Conservation (phyloP, 768 basidiomycete species). For the Leccinellum rugosiceps region DNA sequence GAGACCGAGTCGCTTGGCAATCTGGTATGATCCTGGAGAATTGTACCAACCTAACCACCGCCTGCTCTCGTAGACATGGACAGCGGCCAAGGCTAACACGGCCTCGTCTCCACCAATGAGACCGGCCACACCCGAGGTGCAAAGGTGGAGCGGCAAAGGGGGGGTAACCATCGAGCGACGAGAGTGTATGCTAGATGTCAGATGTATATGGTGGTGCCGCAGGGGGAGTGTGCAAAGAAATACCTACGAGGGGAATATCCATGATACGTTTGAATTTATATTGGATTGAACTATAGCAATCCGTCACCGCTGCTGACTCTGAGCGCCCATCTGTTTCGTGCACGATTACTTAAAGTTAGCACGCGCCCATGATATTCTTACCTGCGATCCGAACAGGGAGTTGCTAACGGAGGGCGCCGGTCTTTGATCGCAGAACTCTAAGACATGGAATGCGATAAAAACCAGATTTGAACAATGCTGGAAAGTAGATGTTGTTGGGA, state of each 20-base stretch:
- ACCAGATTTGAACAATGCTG: too few relatives aligned
- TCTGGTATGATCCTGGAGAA: conserved; percentile 28
- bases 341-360: too few relatives aligned
- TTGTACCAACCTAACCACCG: conserved; percentile 34
- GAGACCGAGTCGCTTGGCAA: conserved; percentile 21
- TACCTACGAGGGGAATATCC: neutral
- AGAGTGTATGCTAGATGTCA: neutral
- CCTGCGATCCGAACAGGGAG: too few relatives aligned
- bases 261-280: neutral
- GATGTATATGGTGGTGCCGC: too few relatives aligned
- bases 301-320: too few relatives aligned
- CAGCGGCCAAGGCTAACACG: conserved; percentile 27
- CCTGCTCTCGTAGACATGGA: conserved; percentile 22
- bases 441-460: too few relatives aligned
- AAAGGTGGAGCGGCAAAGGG: neutral
- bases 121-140: neutral
- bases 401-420: too few relatives aligned
- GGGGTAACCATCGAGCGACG: neutral
- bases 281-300: neutral
- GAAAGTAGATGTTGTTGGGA: too few relatives aligned
- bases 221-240: too few relatives aligned
- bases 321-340: too few relatives aligned
- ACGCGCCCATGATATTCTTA: too few relatives aligned
- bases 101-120: conserved; percentile 29
- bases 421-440: too few relatives aligned